Evolutionary conservation across 192 early-diverging fungal species (phyloP).

Genomic region (Backusella psychrophila): DNA sequence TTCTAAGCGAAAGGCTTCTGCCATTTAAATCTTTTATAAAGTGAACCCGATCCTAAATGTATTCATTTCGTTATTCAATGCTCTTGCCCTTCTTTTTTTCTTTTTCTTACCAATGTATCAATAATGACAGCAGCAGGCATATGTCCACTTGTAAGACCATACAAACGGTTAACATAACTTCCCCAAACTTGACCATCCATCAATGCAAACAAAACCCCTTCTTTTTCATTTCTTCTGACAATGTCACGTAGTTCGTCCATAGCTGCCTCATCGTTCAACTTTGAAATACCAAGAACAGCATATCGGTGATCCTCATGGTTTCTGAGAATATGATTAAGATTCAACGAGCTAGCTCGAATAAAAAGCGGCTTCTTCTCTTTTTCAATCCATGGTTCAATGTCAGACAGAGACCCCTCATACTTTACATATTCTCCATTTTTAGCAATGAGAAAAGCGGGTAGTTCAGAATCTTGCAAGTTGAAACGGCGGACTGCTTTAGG

Average conservation of each 20-base stretch:
- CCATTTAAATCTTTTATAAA: neutral
- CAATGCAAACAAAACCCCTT: constrained; percentile 55
- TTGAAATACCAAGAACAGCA: constrained; percentile 65
- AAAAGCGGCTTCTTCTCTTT: constrained; percentile 66
- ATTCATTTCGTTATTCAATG: neutral
- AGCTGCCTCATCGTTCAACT: constrained; percentile 30
- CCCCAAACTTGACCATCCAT: constrained; percentile 61
- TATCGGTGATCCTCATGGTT: neutral
- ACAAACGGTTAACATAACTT: constrained; percentile 56
- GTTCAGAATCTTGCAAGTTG: constrained; percentile 5
- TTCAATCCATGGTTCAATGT: constrained; percentile 56
- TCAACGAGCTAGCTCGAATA: constrained; percentile 26
- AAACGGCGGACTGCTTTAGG: constrained; percentile 18
- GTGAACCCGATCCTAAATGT: neutral
- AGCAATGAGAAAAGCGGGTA: constrained; percentile 55
- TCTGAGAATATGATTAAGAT: neutral
- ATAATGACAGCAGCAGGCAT: constrained; percentile 23
- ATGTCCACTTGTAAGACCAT: constrained; percentile 25
- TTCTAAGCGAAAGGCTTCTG: neutral
- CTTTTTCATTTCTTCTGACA: constrained; percentile 12
- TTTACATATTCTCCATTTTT: constrained; percentile 51
- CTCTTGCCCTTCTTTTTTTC: neutral
- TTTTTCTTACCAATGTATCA: constrained; percentile 8
- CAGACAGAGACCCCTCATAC: constrained; percentile 18
- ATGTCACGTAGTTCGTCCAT: constrained; percentile 15